Evolutionary conservation across 371 early-diverging fungal genomes (phyloP).

Genomic region (Dinochytrium kinnereticum): DNA sequence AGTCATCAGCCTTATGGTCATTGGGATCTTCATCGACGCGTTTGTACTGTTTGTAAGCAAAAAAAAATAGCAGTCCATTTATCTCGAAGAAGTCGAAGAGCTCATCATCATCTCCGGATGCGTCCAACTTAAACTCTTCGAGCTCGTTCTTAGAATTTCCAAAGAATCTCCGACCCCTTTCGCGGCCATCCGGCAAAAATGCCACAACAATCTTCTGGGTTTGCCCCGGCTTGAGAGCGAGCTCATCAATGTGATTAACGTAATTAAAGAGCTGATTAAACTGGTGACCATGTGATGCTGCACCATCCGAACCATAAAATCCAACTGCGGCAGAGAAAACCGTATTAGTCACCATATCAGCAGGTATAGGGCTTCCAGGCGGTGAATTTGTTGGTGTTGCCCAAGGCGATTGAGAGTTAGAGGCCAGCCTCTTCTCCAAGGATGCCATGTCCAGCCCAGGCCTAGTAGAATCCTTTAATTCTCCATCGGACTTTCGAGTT

Average conservation of each 20-base stretch:
- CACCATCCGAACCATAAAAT: slow-evolving; percentile 12
- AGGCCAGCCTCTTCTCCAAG: not conserved
- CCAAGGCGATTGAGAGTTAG: not conserved
- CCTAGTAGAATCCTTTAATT: not conserved
- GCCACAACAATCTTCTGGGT: slow-evolving; percentile 71
- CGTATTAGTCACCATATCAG: slow-evolving; percentile 62
- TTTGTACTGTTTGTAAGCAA: slow-evolving; percentile 65
- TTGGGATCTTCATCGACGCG: too few species aligned
- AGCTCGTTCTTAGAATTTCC: not conserved
- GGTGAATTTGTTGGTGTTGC: not conserved
- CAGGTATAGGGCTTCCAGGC: slow-evolving; percentile 14
- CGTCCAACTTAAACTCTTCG: slow-evolving; percentile 16
- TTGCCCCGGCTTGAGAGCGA: slow-evolving; percentile 68
- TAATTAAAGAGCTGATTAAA: slow-evolving; percentile 90
- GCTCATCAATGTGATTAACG: slow-evolving; percentile 81
- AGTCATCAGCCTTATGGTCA: too few species aligned
- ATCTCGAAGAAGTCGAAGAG: slow-evolving; percentile 74
- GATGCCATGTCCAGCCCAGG: not conserved
- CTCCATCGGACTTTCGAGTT: not conserved
- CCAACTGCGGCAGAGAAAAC: slow-evolving; percentile 64
- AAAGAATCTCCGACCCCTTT: slow-evolving; percentile 16
- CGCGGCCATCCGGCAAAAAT: slow-evolving; percentile 68
- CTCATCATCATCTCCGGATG: slow-evolving; percentile 51
- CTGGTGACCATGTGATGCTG: slow-evolving; percentile 53
- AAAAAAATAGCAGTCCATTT: slow-evolving; percentile 85